Conservation (phyloP, 495 filamentous ascomycete genomes). For the Xylaria telfairii region DNA sequence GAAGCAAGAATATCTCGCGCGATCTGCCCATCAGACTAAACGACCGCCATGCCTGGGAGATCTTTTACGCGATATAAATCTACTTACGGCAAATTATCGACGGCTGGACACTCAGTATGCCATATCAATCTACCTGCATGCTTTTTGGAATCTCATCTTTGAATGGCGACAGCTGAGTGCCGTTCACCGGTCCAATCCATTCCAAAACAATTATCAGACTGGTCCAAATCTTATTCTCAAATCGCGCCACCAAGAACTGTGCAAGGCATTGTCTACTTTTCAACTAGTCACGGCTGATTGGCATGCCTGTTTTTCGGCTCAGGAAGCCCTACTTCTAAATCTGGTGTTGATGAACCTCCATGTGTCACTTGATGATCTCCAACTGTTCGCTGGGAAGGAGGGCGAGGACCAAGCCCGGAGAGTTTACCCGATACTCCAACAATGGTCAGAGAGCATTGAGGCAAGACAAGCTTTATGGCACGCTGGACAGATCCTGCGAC, state of each 20-base stretch:
- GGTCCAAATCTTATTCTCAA: constrained; percentile 52
- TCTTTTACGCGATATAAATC: constrained; percentile 57
- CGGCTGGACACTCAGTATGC: constrained; percentile 58
- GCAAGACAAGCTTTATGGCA: constrained; percentile 66
- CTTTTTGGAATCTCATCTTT: constrained; percentile 63
- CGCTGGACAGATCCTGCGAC: constrained; percentile 65
- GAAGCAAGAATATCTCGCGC: constrained; percentile 56
- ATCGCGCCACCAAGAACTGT: constrained; percentile 60
- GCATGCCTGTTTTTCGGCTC: constrained; percentile 40
- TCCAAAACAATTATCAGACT: constrained; percentile 25
- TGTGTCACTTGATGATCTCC: constrained; percentile 67
- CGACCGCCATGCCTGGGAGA: constrained; percentile 57
- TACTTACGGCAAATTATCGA: constrained; percentile 46
- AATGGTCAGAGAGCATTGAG: constrained; percentile 59
- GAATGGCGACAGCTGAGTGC: constrained; percentile 65
- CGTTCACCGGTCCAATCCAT: constrained; percentile 39
- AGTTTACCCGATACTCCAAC: constrained; percentile 57
- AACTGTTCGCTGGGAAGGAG: constrained; percentile 68
- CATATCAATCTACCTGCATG: constrained; percentile 60
- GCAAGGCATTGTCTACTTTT: constrained; percentile 39
- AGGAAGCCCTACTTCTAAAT: constrained; percentile 58
- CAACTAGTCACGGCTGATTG: constrained; percentile 36
- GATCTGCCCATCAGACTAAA: constrained; percentile 35
- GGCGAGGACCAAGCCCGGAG: constrained; percentile 65
- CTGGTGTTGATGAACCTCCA: constrained; percentile 65